A percentile compares a stretch with the other conserved stretches of the same genome.
These are phyloP conservation scores for Schizopora paradoxa DNA, from an alignment of 1,284 basidiomycete species.

Conservation along the genomic window DNA sequence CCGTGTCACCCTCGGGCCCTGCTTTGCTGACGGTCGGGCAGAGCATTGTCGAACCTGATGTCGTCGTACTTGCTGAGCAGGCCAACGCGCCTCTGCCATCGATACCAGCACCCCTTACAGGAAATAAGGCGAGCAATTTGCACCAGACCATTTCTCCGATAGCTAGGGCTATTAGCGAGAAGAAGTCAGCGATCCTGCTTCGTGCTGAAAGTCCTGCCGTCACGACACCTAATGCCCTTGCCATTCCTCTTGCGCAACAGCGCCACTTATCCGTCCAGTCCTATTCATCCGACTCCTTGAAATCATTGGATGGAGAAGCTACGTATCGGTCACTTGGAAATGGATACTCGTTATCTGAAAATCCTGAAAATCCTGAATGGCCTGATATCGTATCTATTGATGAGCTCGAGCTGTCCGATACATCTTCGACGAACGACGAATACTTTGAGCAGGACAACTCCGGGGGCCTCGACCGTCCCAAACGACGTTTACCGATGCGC, in stretches of 20 bases:
- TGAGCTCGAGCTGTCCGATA: slow-evolving; percentile 70
- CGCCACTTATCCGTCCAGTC: slow-evolving; percentile 12
- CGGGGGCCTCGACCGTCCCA: slow-evolving; percentile 49
- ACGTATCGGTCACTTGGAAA: slow-evolving; percentile 10
- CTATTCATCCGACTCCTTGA: slow-evolving; percentile 13
- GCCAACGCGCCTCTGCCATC: slow-evolving; percentile 5
- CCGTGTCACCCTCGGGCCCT: neutral
- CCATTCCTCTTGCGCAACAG: slow-evolving; percentile 11
- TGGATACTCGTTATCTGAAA: slow-evolving; percentile 3
- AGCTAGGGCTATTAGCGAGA: neutral
- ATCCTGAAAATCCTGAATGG: slow-evolving; percentile 6
- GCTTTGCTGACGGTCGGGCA: neutral
- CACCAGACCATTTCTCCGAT: slow-evolving; percentile 21
- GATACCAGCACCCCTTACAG: slow-evolving; percentile 10
- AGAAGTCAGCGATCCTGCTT: slow-evolving; percentile 3
- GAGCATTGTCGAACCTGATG: slow-evolving; percentile 9
- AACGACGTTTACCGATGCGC: slow-evolving; percentile 58
- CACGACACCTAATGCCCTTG: slow-evolving; percentile 15
- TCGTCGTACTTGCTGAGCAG: slow-evolving; percentile 8
- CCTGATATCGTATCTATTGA: slow-evolving; percentile 72
- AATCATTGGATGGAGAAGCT: slow-evolving; percentile 13
- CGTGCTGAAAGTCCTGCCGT: slow-evolving; percentile 7
- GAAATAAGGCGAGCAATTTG: slow-evolving; percentile 6
- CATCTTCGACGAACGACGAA: slow-evolving; percentile 50
- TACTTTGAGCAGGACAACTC: slow-evolving; percentile 33